Base-by-base conservation (phyloP, 768 basidiomycete species). In the Lentinula detonsa region DNA sequence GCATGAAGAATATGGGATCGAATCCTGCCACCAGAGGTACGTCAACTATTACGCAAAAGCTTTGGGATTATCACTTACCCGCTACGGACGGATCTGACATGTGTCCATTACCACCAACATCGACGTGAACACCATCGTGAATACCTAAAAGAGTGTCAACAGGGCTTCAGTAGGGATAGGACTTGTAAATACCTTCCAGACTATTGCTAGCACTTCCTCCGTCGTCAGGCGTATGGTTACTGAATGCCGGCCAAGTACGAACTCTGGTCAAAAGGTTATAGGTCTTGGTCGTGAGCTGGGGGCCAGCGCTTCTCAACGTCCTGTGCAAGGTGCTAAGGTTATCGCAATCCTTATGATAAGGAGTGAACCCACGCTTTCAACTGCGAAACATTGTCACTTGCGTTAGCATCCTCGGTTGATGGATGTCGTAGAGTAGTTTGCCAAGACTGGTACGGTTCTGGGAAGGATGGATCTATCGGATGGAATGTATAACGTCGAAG, bases 1-100 rank as follows among this genome's bases (percentile, higher is more conserved):
- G 83, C 62, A 84, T 65, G 68, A 74, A 83, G 72, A 85, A 83
- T 62, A 82, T 76, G 0, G 81, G 81, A 65, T 84, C 83, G 61
- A 81, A 80, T 0, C 71, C 81, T 79, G 57, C 15, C 35, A 23
- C 28, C 11, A 21, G 16, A 23, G 42, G 50, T 51, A 49, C 40
- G 39, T 63, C 45, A 39, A 13, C 23, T 28, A 35, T 31, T 9
- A 18, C n/a, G 35, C 49, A 49, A 35, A 35, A 46, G 43, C 15
- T 21, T 16, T 28, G 53, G 21, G 31, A 13, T 5, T 48, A 16
- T 28, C 8, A 61, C 71, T 55, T 35, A 78, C 78, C 78, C 18
- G 79, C 78, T n/a, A 75, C 71, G 43, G 72, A 49, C 5, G 73
- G 70, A 57, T 76, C 70, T 5, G 67, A 60, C 78, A 81, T 81